Conservation (phyloP, 202 grass and related monocot genomes). For the Zoysia matrella region DNA sequence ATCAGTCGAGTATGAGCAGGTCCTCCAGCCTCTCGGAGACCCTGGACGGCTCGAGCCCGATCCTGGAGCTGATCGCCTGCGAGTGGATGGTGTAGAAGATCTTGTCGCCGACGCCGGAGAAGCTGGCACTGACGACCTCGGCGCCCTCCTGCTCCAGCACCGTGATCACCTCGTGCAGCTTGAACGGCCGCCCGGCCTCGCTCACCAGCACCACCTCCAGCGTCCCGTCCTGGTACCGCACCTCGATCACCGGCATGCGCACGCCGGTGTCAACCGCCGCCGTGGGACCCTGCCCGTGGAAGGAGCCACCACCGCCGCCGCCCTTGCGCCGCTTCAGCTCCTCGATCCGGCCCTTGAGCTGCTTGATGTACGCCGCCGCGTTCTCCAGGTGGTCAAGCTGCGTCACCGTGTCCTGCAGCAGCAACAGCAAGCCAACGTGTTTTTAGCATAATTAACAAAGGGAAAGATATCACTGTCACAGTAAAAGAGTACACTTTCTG, state of each 20-base stretch:
- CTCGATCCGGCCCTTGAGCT: conserved; percentile 53
- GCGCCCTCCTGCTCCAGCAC: conserved; percentile 81
- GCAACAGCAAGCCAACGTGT: neutral
- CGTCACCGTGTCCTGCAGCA: conserved; percentile 50
- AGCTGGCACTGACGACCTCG: conserved; percentile 75
- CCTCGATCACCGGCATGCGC: conserved; percentile 65
- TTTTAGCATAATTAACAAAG: neutral
- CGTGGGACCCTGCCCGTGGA: neutral
- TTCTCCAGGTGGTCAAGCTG: conserved; percentile 70
- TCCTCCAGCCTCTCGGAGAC: conserved; percentile 47
- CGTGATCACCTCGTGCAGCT: conserved; percentile 74
- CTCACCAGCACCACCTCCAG: conserved; percentile 71
- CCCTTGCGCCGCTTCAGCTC: conserved; percentile 44
- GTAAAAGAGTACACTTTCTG: neutral
- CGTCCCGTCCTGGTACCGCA: conserved; percentile 44
- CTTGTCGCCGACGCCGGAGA: conserved; percentile 65
- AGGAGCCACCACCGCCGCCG: no score
- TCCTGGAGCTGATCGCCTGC: conserved; percentile 56
- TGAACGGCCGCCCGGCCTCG: conserved; percentile 44
- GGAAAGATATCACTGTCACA: neutral
- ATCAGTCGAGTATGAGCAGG: conserved; percentile 12
- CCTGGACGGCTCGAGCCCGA: conserved; percentile 60
- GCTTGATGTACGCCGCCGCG: conserved; percentile 71
- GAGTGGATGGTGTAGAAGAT: conserved; percentile 80
- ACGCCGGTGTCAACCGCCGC: neutral